phyloP scores from a whole-genome alignment of 2,329 filamentous ascomycete genomes.

The Acrodontium crateriforme region DNA sequence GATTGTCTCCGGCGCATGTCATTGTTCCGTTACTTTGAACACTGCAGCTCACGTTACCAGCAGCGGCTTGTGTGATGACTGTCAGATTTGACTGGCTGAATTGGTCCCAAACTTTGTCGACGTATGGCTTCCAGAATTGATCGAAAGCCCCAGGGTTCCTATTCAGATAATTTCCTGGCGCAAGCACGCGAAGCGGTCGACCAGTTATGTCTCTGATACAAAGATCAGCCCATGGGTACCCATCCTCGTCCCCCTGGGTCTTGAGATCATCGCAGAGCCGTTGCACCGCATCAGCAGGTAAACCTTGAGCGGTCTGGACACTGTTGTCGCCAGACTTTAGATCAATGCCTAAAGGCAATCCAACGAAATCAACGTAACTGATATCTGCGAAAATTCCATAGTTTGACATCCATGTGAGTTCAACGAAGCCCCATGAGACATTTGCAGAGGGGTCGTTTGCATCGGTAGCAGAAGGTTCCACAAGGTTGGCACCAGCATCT shows the following conservation, averaged over 20 bases:
- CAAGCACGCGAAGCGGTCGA: slow-evolving; percentile 27
- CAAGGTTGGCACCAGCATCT: slow-evolving; percentile 23
- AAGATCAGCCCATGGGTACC: slow-evolving; percentile 45
- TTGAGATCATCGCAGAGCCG: slow-evolving; percentile 40
- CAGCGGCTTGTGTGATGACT: slow-evolving; percentile 50
- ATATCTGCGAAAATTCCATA: slow-evolving; percentile 29
- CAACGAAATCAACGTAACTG: slow-evolving; percentile 20
- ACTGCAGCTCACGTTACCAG: slow-evolving; percentile 39
- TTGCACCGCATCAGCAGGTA: slow-evolving; percentile 42
- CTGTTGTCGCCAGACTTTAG: slow-evolving; percentile 36
- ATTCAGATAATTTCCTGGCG: slow-evolving; percentile 29
- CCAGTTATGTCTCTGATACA: slow-evolving; percentile 29
- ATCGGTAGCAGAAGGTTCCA: slow-evolving; percentile 35
- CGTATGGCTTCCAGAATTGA: slow-evolving; percentile 38
- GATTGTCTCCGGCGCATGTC: slow-evolving; percentile 27
- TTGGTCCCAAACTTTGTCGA: slow-evolving; percentile 37
- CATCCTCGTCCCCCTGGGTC: slow-evolving; percentile 37
- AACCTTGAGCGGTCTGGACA: slow-evolving; percentile 41
- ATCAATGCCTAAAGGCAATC: slow-evolving; percentile 38
- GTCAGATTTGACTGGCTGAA: slow-evolving; percentile 34
- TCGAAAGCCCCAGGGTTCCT: slow-evolving; percentile 32
- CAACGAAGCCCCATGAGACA: slow-evolving; percentile 30
- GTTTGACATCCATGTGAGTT: slow-evolving; percentile 34
- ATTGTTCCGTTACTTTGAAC: slow-evolving; percentile 27
- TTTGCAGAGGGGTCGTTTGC: slow-evolving; percentile 27